Percentiles rank a stretch among this genome's conserved stretches.
phyloP scores from a whole-genome alignment of 1,139 yeast genomes.

The Suhomyces panamericanus region DNA sequence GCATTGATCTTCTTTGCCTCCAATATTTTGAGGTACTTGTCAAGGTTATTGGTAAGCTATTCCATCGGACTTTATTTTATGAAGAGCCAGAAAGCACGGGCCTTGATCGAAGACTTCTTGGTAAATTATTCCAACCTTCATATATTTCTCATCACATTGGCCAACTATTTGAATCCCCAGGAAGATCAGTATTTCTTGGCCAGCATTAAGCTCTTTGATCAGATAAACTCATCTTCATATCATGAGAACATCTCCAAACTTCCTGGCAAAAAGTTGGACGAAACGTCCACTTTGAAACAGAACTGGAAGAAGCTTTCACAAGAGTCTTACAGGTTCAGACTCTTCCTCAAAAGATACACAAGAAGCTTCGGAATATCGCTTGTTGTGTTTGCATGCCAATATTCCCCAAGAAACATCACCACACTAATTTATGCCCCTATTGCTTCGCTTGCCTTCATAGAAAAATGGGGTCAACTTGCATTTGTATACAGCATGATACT shows the following conservation, averaged over 20 bases:
- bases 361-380: slow-evolving; percentile 14
- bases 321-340: slow-evolving; percentile 16
- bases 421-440: slow-evolving; percentile 39
- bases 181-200: slow-evolving; percentile 42
- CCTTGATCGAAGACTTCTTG: slow-evolving; percentile 1
- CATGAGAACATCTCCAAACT: slow-evolving; percentile 18
- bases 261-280: slow-evolving; percentile 7
- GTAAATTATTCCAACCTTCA: slow-evolving; percentile 41
- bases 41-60: slow-evolving; percentile 6
- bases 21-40: slow-evolving; percentile 14
- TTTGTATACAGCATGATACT: slow-evolving; percentile 37
- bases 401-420: slow-evolving; percentile 39
- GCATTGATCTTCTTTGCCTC: slow-evolving; percentile 17
- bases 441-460: slow-evolving; percentile 45
- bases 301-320: slow-evolving; percentile 12
- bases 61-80: slow-evolving; percentile 1
- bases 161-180: slow-evolving; percentile 38
- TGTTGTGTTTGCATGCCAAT: slow-evolving; percentile 12
- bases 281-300: not conserved
- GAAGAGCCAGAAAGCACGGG: not conserved
- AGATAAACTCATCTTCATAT: slow-evolving; percentile 25
- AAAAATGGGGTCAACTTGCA: slow-evolving; percentile 48
- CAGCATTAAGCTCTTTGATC: slow-evolving; percentile 44
- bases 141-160: slow-evolving; percentile 41
- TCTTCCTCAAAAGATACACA: slow-evolving; percentile 16